phyloP scores from a whole-genome alignment of 2,329 filamentous ascomycete genomes.

The Colletotrichum noveboracense region DNA sequence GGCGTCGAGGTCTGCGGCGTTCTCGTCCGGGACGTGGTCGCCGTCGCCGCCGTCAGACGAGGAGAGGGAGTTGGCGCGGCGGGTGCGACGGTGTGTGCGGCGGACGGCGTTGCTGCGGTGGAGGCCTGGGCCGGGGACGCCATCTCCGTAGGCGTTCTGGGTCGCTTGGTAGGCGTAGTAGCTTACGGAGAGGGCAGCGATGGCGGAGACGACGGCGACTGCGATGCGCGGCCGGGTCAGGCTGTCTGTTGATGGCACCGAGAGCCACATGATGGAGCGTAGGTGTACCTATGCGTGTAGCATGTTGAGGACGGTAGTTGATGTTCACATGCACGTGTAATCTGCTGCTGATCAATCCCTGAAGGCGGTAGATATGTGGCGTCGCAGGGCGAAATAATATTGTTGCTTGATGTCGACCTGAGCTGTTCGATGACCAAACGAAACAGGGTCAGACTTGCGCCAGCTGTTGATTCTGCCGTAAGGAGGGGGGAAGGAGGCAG shows the following conservation, averaged over 20 bases:
- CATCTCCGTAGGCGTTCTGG: conserved; percentile 20
- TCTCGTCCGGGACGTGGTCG: conserved; percentile 48
- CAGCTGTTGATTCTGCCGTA: conserved; percentile 11
- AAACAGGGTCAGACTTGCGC: background rate
- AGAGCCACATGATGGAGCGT: conserved; percentile 46
- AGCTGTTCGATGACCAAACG: background rate
- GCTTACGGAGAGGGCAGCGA: conserved; percentile 61
- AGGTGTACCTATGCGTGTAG: conserved; percentile 12
- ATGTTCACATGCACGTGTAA: background rate
- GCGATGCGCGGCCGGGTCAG: conserved; percentile 60
- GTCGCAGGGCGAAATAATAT: background rate
- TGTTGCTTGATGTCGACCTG: background rate
- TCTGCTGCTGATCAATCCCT: background rate
- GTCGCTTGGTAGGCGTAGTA: conserved; percentile 60
- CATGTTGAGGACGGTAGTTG: conserved; percentile 1
- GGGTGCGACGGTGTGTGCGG: conserved; percentile 44
- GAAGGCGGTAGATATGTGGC: background rate
- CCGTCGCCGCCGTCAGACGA: conserved; percentile 34
- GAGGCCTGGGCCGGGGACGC: conserved; percentile 42
- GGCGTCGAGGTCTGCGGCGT: conserved; percentile 33
- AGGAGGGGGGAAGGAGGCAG: background rate
- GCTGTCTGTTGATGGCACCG: conserved; percentile 56
- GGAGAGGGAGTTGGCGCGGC: conserved; percentile 43
- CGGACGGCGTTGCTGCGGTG: conserved; percentile 74
- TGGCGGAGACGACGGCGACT: conserved; percentile 59